Conservation (phyloP, 2,329 filamentous ascomycete species). For the Talaromyces piceae region DNA sequence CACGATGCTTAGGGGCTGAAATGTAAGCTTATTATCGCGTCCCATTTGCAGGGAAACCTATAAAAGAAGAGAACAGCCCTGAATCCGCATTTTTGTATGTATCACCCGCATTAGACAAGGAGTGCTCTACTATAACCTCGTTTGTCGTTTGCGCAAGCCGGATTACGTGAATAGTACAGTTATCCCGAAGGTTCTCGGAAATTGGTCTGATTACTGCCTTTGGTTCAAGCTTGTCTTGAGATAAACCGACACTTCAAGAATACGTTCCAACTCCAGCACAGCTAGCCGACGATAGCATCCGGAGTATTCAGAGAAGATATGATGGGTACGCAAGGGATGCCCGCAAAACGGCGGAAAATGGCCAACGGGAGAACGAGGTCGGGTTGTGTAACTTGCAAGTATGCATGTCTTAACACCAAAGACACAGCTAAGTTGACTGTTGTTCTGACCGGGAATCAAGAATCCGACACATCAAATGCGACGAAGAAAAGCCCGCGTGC, state of each 20-base stretch:
- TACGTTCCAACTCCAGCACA: not conserved
- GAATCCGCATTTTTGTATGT: too few relatives aligned
- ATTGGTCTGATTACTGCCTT: not conserved
- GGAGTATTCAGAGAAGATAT: too few relatives aligned
- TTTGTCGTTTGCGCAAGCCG: too few relatives aligned
- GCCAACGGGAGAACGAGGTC: not conserved
- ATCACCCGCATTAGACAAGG: too few relatives aligned
- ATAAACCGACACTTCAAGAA: too few relatives aligned
- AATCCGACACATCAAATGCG: slow-evolving; percentile 23
- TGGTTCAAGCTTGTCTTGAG: not conserved
- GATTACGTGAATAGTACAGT: too few relatives aligned
- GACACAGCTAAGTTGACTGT: not conserved
- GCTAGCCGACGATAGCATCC: not conserved
- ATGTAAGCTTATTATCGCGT: not conserved
- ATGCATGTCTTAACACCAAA: not conserved
- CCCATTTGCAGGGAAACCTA: not conserved
- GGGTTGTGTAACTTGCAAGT: not conserved
- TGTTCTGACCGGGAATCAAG: not conserved
- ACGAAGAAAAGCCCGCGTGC: slow-evolving; percentile 22
- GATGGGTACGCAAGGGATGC: not conserved
- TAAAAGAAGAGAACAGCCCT: not conserved
- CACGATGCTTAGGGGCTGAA: not conserved
- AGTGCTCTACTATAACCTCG: too few relatives aligned
- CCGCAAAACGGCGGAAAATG: not conserved
- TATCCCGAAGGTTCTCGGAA: too few relatives aligned